phyloP scores from a whole-genome alignment of 345 rosid species.

The Euphorbia lathyris region DNA sequence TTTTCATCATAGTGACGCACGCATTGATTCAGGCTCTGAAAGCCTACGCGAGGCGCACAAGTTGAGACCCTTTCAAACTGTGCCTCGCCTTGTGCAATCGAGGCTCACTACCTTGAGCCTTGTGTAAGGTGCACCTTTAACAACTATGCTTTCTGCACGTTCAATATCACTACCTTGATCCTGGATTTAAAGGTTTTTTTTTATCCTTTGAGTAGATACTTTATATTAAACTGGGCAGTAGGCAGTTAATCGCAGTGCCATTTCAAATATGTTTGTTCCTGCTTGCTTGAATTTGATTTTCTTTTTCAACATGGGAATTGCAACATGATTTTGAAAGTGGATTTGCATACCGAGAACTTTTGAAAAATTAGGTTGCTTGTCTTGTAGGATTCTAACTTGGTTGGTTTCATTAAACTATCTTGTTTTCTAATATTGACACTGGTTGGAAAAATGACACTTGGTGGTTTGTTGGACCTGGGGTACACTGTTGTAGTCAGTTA shows the following conservation, averaged over 20 bases:
- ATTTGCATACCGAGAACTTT: background rate
- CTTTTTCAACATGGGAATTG: constrained; percentile 1
- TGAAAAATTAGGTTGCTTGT: constrained; percentile 4
- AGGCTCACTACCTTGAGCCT: too few species aligned
- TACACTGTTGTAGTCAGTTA: constrained; percentile 95
- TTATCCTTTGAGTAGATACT: background rate
- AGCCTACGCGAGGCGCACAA: too few species aligned
- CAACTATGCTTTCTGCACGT: too few species aligned
- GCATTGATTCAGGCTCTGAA: too few species aligned
- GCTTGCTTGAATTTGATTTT: background rate
- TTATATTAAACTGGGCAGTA: background rate
- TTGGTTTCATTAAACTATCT: background rate
- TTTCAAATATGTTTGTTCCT: background rate
- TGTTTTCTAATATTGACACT: constrained; percentile 33
- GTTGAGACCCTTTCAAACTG: too few species aligned
- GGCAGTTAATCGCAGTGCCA: background rate
- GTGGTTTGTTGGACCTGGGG: constrained; percentile 87
- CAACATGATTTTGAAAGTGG: constrained; percentile 6
- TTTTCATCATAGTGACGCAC: too few species aligned
- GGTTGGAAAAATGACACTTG: constrained; percentile 99
- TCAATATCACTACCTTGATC: too few species aligned
- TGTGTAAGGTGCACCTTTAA: too few species aligned
- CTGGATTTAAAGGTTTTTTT: background rate
- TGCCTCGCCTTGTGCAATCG: too few species aligned
- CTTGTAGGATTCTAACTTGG: background rate